Evolutionary conservation across 176 grass and related monocot species (phyloP), one percentile per base, ranked within the genome.

Genomic region (Phragmites australis): DNA sequence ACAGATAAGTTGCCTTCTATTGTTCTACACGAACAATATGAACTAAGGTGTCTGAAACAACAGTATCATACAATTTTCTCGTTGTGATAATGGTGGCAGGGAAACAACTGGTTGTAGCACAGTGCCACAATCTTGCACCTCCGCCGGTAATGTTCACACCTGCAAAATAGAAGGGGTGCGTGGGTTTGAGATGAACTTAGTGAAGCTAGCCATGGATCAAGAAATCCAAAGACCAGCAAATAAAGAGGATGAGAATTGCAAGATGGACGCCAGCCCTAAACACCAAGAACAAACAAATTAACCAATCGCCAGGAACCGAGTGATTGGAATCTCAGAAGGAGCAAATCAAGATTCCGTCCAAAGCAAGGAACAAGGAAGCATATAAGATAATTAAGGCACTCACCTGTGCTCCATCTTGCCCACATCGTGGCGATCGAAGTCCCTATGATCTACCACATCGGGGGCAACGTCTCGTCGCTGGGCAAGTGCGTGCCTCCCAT

Each of bases 91-190:
- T 94, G 94, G 81, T 91, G 91, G 78, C 94, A 97, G 72, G 80
- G 47, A 75, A 97, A 97, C 52, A 90, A 57, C 82, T 97, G 82
- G 70, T 83, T 83, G 86, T 91, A 94, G 82, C 94, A 97, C 6
- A 91, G 91, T 8, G 94, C 94, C 72, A 93, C 81, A 80, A 97
- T 94, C 85, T 94, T 97, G 67, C 94, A 97, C 72, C 94, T 94
- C 85, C 94, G n/a, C n/a, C 65, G 86, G 47, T 97, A 97, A 84
- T 97, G 94, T 61, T 84, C 73, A 53, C 94, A 97, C 68, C 94
- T 97, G 80, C 72, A 56, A 58, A 43, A 27, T 15, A 62, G 14
- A 39, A n/a, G 16, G 34, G 22, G 39, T 2, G 8, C 2, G 23
- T 18, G 30, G 17, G 9, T 11, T 51, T 45, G 54, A 75, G 59